Base-by-base conservation (phyloP, 768 basidiomycete genomes). In the Boletus speciosus region DNA sequence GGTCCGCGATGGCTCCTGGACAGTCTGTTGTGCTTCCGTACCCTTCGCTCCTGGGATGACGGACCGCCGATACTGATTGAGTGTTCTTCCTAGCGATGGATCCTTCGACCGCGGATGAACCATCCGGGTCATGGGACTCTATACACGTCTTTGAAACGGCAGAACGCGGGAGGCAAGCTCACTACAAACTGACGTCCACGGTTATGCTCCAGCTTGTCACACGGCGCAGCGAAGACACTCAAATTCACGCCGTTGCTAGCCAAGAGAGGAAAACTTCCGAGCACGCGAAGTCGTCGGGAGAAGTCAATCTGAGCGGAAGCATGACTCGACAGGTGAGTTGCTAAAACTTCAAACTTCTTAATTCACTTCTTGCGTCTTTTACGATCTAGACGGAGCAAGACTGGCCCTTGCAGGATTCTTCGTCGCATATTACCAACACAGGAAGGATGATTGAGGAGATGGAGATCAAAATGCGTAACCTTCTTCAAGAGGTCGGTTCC, bases 381-480 rank as follows among this genome's bases (percentile, higher is more conserved):
- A 15, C 27, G 31, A n/a, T 23, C 10, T 56, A 95, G 93, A 82
- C 82, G 31, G 94, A 96, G 68, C 86, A 90, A 70, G 95, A 96
- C 68, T 88, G 81, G 73, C 83, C 92, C 25, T 66, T 97, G 48
- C 85, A 89, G 35, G 90, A 90, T 61, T 68, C 80, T 39, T 81
- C 86, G 21, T 87, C 90, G 39, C 97, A 99, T 72, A 88, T 99
- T 54, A 81, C 84, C 40, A 98, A 98, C 71, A 86, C 88, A n/a
- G 97, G 97, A 5, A 82, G 81, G 60, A 88, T 98, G 86, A 86
- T 99, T 58, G 97, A 99, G 71, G 97, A 98, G 59, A 95, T 96
- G 92, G 97, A 99, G 73, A 93, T 95, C 70, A 98, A 98, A 76
- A 94, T 98, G 93, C 82, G 97, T 37, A 97, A 97, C 71, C 75